Conservation (phyloP, 129 eudicot genomes). For the Artemisia tridentata region DNA sequence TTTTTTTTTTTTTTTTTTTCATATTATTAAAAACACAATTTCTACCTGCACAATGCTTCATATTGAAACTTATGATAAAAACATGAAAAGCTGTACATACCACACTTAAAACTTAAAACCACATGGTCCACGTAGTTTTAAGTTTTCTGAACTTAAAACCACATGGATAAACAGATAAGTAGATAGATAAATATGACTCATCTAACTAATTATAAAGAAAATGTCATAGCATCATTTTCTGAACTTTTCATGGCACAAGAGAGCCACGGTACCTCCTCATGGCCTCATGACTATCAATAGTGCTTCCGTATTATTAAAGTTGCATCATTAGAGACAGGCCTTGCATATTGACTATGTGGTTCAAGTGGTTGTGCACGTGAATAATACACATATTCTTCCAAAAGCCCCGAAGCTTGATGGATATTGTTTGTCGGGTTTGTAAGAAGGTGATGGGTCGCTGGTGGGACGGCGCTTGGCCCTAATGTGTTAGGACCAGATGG, state of each 20-base stretch:
- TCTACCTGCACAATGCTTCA: slow-evolving; percentile 12
- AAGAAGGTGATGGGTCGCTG: too few species aligned
- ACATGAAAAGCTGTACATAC: slow-evolving; percentile 7
- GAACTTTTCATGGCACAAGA: background rate
- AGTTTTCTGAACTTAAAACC: background rate
- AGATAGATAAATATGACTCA: background rate
- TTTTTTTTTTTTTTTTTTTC: too few species aligned
- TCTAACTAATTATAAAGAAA: background rate
- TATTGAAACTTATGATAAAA: slow-evolving; percentile 1
- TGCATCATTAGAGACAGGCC: slow-evolving; percentile 5
- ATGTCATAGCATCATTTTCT: background rate
- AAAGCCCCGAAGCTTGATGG: too few species aligned
- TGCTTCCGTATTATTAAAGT: background rate
- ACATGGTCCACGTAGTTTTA: too few species aligned
- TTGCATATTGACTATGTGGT: too few species aligned
- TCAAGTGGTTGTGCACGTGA: too few species aligned
- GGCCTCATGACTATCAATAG: background rate
- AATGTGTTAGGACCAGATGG: too few species aligned
- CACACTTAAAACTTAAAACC: background rate
- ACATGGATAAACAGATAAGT: background rate
- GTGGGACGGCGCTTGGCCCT: too few species aligned
- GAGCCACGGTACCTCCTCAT: background rate
- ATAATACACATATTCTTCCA: too few species aligned
- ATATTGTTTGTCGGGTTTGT: too few species aligned
- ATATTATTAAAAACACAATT: background rate